phyloP scores from a whole-genome alignment of 2,329 filamentous ascomycete species.

The Colletotrichum sidae region DNA sequence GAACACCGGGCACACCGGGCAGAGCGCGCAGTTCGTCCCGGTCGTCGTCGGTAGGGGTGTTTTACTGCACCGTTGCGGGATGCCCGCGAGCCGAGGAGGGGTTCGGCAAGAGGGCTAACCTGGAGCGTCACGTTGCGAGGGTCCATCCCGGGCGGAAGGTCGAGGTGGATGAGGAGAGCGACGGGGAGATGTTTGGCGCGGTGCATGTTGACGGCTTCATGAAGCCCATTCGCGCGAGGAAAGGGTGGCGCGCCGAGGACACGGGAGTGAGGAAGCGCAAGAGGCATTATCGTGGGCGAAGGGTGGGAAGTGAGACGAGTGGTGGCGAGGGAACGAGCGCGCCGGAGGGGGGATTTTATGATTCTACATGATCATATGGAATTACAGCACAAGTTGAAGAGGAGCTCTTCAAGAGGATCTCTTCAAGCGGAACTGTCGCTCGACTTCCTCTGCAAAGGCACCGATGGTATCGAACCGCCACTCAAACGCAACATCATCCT shows the following conservation, averaged over 20 bases:
- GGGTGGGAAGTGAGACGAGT: slow-evolving; percentile 13
- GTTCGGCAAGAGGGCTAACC: slow-evolving; percentile 50
- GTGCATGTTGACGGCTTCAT: slow-evolving; percentile 78
- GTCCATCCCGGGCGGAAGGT: slow-evolving; percentile 52
- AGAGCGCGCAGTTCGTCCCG: slow-evolving; percentile 44
- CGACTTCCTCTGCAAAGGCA: slow-evolving; percentile 69
- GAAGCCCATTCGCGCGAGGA: slow-evolving; percentile 61
- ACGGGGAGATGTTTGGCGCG: slow-evolving; percentile 68
- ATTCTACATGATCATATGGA: slow-evolving; percentile 9
- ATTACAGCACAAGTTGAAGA: background rate
- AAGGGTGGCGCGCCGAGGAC: slow-evolving; percentile 54
- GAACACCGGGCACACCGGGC: slow-evolving; percentile 1
- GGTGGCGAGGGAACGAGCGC: slow-evolving; percentile 10
- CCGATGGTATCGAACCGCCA: slow-evolving; percentile 70
- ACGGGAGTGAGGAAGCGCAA: slow-evolving; percentile 33
- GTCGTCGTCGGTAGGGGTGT: slow-evolving; percentile 48
- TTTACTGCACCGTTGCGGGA: slow-evolving; percentile 51
- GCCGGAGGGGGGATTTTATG: slow-evolving; percentile 11
- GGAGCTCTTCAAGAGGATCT: background rate
- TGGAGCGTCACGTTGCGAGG: slow-evolving; percentile 51
- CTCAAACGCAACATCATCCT: slow-evolving; percentile 58
- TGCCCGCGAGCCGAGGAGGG: slow-evolving; percentile 52
- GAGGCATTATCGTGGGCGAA: slow-evolving; percentile 29
- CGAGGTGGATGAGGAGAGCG: slow-evolving; percentile 54
- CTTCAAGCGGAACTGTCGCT: slow-evolving; percentile 43